A percentile compares a stretch with the other conserved stretches of the same genome.
Evolutionary conservation across 495 filamentous ascomycete genomes (phyloP).

Genomic region (Penicillium cinerascens): DNA sequence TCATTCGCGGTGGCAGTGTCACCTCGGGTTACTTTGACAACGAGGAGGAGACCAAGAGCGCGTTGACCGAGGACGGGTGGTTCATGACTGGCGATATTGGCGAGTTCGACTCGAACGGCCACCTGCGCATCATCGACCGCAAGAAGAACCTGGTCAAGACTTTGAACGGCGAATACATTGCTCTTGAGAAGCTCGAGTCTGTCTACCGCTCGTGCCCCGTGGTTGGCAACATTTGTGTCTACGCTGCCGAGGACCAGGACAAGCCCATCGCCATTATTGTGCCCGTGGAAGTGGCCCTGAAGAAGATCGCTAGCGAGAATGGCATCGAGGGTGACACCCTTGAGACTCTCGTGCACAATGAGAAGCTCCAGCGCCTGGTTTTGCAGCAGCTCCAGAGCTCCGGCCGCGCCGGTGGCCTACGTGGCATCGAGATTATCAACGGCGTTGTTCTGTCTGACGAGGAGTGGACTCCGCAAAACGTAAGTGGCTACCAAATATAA

Average conservation of each 20-base stretch:
- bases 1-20: constrained; percentile 79
- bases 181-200: constrained; percentile 96
- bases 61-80: constrained; percentile 78
- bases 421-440: constrained; percentile 85
- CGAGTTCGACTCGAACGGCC: constrained; percentile 78
- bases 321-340: constrained; percentile 66
- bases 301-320: constrained; percentile 73
- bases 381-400: constrained; percentile 75
- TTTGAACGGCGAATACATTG: constrained; percentile 94
- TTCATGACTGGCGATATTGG: constrained; percentile 96
- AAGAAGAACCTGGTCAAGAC: constrained; percentile 99
- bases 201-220: constrained; percentile 82
- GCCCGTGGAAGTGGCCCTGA: constrained; percentile 77
- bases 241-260: constrained; percentile 72
- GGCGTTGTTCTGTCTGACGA: constrained; percentile 92
- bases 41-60: constrained; percentile 74
- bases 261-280: constrained; percentile 95
- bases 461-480: constrained; percentile 96
- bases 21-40: constrained; percentile 75
- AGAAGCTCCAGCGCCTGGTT: constrained; percentile 75
- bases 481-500: constrained; percentile 46
- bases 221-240: constrained; percentile 93
- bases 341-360: constrained; percentile 78
- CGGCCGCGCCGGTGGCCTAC: constrained; percentile 72
- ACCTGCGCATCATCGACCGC: constrained; percentile 86